Base-by-base conservation (phyloP, 2,329 filamentous ascomycete genomes). In the Myriosclerotinia scirpicola region DNA sequence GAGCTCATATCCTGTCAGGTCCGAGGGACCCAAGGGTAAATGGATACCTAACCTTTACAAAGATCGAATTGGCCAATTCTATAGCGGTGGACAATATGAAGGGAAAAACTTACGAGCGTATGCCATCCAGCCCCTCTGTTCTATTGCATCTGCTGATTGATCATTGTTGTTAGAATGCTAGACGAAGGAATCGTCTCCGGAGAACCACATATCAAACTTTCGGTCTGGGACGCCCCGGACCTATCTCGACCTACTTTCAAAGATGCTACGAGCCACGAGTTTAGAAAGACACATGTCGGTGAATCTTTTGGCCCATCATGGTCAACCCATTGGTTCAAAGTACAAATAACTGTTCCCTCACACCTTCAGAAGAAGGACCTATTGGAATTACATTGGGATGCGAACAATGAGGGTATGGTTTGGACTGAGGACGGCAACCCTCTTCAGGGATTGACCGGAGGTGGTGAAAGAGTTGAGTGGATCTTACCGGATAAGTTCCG, bases 241-340 rank as follows among this genome's bases (percentile, higher is more conserved):
- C 87, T 91, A 61, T 84, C 87, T 36, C 87, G 95, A 20, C 95
- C 95, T 2, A 88, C 89, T 4, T 99, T 99, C 80, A 81, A 93
- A 70, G 92, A 97, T 66, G 94, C 93, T 7, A 81, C 83, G n/a
- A 82, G 81, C 58, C 88, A 96, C 72, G 81, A 88, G 8, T 99
- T 94, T 81, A 85, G 84, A 62, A 84, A 88, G 59, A 90, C 93
- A 11, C 81, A 85, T 22, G 87, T 93, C 65, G 93, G 94, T 67
- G 84, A 90, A 67, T 87, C 83, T 8, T 98, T 98, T 73, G 95
- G 95, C 0, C 95, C 95, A 2, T 95, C 93, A 46, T 99, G 95
- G 95, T 90, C 93, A 1, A 99, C 95, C 11, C 95, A 98, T 78
- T 99, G 95, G 95, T 96, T 99, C 84, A 91, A 88, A 73, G 86